Percentiles rank a stretch among this genome's conserved stretches.
Conservation (phyloP, 305 asterid genomes). For the Fraxinus dipetala region DNA sequence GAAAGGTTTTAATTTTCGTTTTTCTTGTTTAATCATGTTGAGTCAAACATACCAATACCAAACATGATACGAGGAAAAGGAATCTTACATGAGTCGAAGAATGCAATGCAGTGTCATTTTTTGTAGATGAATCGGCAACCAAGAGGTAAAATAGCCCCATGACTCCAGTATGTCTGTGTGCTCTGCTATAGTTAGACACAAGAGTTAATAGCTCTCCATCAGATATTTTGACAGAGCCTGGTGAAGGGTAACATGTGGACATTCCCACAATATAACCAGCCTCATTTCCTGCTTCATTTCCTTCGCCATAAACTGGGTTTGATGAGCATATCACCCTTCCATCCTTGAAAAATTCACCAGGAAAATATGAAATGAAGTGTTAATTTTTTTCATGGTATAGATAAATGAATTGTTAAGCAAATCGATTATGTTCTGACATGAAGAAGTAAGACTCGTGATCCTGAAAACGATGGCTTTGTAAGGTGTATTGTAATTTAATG, state of each 20-base stretch:
- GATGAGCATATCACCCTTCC: slow-evolving; percentile 39
- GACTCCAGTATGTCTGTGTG: slow-evolving; percentile 36
- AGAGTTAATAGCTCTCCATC: slow-evolving; percentile 34
- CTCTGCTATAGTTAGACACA: slow-evolving; percentile 33
- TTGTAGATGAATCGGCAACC: slow-evolving; percentile 26
- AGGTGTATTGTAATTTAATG: not conserved
- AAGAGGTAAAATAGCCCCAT: slow-evolving; percentile 44
- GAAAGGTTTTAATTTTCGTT: not conserved
- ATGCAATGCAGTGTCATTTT: not conserved
- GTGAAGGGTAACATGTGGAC: slow-evolving; percentile 43
- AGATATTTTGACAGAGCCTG: slow-evolving; percentile 34
- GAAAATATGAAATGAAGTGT: not conserved
- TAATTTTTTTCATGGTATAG: not conserved
- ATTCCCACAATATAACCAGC: slow-evolving; percentile 46
- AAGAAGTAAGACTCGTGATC: not conserved
- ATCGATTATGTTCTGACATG: not conserved
- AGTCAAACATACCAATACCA: not conserved
- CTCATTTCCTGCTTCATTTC: slow-evolving; percentile 36
- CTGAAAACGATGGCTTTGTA: not conserved
- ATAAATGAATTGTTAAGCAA: not conserved
- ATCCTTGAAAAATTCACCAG: slow-evolving; percentile 25
- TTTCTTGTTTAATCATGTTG: not conserved
- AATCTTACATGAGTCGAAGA: not conserved
- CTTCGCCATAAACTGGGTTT: slow-evolving; percentile 36
- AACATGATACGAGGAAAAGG: not conserved